Evolutionary conservation across 2,329 filamentous ascomycete genomes (phyloP), one percentile per base, ranked within the genome.

Genomic region (Dactylellina drechsleri): DNA sequence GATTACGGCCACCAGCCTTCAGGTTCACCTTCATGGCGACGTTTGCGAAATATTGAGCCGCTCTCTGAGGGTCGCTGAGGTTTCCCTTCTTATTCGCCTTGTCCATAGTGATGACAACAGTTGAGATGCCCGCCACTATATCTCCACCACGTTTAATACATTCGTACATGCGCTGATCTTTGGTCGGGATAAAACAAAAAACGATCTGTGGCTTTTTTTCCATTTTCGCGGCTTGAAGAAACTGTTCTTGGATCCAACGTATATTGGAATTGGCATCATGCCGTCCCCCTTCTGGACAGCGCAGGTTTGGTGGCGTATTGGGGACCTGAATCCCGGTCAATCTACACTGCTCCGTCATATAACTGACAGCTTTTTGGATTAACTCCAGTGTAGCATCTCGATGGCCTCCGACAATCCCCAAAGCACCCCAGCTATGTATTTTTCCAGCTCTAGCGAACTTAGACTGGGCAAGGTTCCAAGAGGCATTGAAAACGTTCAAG

Each of bases 1-100:
- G 92, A 79, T 94, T 94, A 12, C 85, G 83, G 0, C 91, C 91
- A 0, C 91, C 91, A 53, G 88, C 84, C 82, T 95, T 96, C 58
- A 94, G 83, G 79, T 97, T 97, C 82, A 95, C 86, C 82, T 92
- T 97, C 74, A 97, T 83, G 0, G 85, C 88, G 2, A 92, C 85
- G 72, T 93, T 93, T 67, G 89, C 89, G 67, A 87, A 88, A 79
- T 90, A 90, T 62, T 87, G 77, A 8, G 68, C 62, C 2, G 70
- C 70, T 15, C 50, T 59, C 15, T 26, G 10, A 49, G 53, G 56
- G 5, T 76, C 65, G 4, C 16, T 26, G 6, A 66, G 62, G 40
- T 67, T 50, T 12, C 62, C 57, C 53, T 66, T 58, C n/a, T 66
- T 74, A 43, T 76, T 80, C 53, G 4, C 79, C 79, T 49, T 80